phyloP scores from a whole-genome alignment of 2,329 filamentous ascomycete species.

The Hymenoscyphus linearis region DNA sequence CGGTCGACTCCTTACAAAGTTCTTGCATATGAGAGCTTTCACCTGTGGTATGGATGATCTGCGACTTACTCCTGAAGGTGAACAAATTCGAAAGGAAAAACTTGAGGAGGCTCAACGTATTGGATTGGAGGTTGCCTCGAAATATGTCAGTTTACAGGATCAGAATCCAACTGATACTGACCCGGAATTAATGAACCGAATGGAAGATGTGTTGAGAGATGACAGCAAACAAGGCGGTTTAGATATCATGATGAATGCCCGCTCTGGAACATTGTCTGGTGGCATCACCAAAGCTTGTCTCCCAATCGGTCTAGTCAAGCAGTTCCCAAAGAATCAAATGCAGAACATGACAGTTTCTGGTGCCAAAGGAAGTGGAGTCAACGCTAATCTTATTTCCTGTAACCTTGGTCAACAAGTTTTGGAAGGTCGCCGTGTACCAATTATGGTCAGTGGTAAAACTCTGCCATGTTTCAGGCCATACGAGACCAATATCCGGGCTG shows the following conservation, averaged over 20 bases:
- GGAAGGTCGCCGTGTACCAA: conserved; percentile 87
- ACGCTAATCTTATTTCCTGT: conserved; percentile 95
- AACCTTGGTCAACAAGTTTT: conserved; percentile 95
- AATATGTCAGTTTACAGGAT: conserved; percentile 79
- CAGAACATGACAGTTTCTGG: conserved; percentile 97
- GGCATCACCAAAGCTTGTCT: conserved; percentile 74
- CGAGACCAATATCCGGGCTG: conserved; percentile 82
- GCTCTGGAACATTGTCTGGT: conserved; percentile 66
- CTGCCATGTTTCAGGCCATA: conserved; percentile 90
- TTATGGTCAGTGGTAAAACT: conserved; percentile 98
- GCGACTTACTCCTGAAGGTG: conserved; percentile 74
- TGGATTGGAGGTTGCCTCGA: conserved; percentile 74
- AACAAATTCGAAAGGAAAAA: conserved; percentile 62
- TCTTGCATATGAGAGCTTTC: conserved; percentile 89
- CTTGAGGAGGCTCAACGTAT: conserved; percentile 62
- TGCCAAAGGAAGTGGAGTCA: conserved; percentile 88
- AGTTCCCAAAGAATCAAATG: conserved; percentile 97
- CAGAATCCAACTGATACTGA: conserved; percentile 57
- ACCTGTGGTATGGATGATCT: conserved; percentile 97
- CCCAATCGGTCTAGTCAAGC: conserved; percentile 77
- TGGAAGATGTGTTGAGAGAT: conserved; percentile 88
- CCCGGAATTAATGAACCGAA: conserved; percentile 65
- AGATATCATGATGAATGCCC: conserved; percentile 79
- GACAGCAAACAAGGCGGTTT: conserved; percentile 85
- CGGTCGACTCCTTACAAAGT: conserved; percentile 81